phyloP scores from a whole-genome alignment of 179 eudicot genomes.

The Patellifolia procumbens region DNA sequence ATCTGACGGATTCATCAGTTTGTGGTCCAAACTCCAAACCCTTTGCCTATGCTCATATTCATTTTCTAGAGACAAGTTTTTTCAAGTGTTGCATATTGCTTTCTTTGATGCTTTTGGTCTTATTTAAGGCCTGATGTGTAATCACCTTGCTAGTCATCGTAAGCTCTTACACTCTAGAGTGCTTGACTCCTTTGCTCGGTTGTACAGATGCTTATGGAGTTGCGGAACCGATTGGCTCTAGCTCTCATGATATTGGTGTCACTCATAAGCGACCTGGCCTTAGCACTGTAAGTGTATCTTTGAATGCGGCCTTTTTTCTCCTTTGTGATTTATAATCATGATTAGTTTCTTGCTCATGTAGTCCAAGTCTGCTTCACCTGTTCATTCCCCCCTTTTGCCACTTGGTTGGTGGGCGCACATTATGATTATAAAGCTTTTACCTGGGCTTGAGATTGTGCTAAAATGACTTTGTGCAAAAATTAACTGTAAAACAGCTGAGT shows the following conservation, averaged over 20 bases:
- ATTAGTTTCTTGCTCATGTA: neutral
- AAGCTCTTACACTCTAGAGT: slow-evolving; percentile 8
- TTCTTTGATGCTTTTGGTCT: slow-evolving; percentile 6
- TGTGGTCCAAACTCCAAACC: neutral
- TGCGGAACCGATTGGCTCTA: slow-evolving; percentile 29
- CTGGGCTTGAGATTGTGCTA: too few relatives aligned
- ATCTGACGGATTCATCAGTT: neutral
- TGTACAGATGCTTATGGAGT: slow-evolving; percentile 34
- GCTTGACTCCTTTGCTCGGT: slow-evolving; percentile 12
- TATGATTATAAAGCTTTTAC: neutral
- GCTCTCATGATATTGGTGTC: slow-evolving; percentile 32
- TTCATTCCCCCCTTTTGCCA: neutral
- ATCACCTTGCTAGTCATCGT: slow-evolving; percentile 17
- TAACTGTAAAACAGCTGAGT: neutral
- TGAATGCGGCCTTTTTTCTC: neutral
- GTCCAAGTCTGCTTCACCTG: neutral
- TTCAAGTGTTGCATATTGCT: neutral
- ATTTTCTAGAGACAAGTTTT: neutral
- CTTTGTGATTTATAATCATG: neutral
- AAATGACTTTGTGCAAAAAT: too few relatives aligned
- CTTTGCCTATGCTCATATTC: neutral
- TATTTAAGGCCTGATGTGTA: neutral
- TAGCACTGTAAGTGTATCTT: slow-evolving; percentile 36
- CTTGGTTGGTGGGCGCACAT: neutral
- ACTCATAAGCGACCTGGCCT: slow-evolving; percentile 28